Evolutionary conservation across 352 stramenopile species (phyloP), one percentile per base, ranked within the genome.

Genomic region (Globisporangium sylvaticum): DNA sequence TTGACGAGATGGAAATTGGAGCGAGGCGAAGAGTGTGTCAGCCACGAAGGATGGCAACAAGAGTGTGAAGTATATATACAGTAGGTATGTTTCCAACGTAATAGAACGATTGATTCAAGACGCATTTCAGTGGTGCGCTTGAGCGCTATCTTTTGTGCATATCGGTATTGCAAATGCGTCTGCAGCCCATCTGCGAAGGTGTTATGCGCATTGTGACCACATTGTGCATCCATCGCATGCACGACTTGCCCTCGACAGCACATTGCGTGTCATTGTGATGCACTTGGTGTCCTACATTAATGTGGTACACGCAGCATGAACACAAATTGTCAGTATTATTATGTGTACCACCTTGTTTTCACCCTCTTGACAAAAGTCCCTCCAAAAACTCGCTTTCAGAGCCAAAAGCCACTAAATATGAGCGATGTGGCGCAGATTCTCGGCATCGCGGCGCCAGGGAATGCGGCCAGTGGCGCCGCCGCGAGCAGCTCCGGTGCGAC

Each of bases 351-450:
- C 39, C 14, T 46, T 46, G n/a, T 46, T n/a, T 46, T 4, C 18
- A 3, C 39, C 32, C 32, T 39, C 0, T 14, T n/a, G 4, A 7
- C 14, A 58, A 29, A 25, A 53, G 10, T 46, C 39, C 25, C 14
- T 44, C 34, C 39, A 63, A 63, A 5, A 42, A 15, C 8, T 42
- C 10, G 1, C 34, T 1, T 20, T n/a, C 15, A n/a, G 4, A n/a
- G 14, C 6, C 39, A 46, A 46, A 46, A 46, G 39, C 39, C 15
- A 46, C n/a, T 44, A 44, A 68, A 32, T 46, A 91, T 91, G 83
- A 79, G 79, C 65, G 83, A 91, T 73, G 79, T 91, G 2, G 80
- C 83, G 62, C 81, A 91, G 72, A 91, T 91, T 59, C 70, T 91
- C 44, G 80, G 83, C 29, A 68, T 89, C 27, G 71, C 73, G 73